Evolutionary conservation across 2,329 filamentous ascomycete genomes (phyloP).

Genomic region (Fusarium anguioides): DNA sequence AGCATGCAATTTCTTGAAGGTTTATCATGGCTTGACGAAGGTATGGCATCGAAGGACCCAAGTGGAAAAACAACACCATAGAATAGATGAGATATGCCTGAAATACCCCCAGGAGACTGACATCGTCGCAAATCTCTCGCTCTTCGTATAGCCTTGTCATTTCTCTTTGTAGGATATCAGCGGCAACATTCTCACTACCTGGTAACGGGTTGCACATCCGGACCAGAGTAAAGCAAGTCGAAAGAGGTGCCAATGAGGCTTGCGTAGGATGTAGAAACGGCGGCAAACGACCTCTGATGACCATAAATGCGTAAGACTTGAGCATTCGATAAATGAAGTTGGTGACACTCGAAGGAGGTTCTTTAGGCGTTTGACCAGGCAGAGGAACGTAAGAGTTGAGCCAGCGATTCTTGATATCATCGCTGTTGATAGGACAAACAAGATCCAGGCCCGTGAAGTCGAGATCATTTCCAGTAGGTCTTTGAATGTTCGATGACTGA

Average conservation of each 20-base stretch:
- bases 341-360: conserved; percentile 52
- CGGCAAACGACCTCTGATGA: conserved; percentile 52
- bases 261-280: conserved; percentile 60
- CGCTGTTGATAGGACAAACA: conserved; percentile 58
- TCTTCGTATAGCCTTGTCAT: conserved; percentile 55
- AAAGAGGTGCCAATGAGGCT: conserved; percentile 47
- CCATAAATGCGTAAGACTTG: conserved; percentile 56
- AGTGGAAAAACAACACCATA: conserved; percentile 59
- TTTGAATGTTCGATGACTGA: not conserved
- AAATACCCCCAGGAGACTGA: conserved; percentile 55
- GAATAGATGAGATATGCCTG: conserved; percentile 66
- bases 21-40: conserved; percentile 59
- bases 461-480: conserved; percentile 12
- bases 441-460: conserved; percentile 53
- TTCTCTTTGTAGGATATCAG: conserved; percentile 53
- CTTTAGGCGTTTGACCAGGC: conserved; percentile 56
- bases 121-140: conserved; percentile 42
- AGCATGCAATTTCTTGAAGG: conserved; percentile 62
- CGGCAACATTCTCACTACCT: conserved; percentile 48
- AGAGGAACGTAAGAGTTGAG: conserved; percentile 59
- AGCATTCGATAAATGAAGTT: conserved; percentile 56
- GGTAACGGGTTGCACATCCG: conserved; percentile 53
- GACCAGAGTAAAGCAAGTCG: conserved; percentile 55
- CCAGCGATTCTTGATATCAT: conserved; percentile 62
- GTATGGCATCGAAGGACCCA: conserved; percentile 43